phyloP scores from a whole-genome alignment of 2,329 filamentous ascomycete species.

The Leptographium galeiforme region DNA sequence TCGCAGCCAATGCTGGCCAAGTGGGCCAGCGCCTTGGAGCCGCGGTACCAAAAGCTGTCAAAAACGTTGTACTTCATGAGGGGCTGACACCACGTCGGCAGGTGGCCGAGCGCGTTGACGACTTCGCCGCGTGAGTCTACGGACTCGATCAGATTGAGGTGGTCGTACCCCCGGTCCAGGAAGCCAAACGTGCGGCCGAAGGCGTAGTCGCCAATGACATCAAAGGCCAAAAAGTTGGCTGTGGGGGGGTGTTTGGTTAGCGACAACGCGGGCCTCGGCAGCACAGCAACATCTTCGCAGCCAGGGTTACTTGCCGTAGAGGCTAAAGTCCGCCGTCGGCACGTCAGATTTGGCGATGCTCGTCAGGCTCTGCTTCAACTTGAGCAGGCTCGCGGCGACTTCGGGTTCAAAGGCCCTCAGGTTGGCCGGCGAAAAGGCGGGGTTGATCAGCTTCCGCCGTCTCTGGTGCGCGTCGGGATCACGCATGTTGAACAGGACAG shows the following conservation, averaged over 20 bases:
- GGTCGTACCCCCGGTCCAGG: neutral
- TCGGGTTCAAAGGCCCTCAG: neutral
- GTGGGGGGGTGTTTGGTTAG: neutral
- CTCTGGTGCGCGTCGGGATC: neutral
- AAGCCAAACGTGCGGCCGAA: neutral
- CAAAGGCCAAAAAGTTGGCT: neutral
- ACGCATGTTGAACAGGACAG: neutral
- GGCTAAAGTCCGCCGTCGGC: neutral
- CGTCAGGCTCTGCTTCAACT: neutral
- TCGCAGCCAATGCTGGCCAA: neutral
- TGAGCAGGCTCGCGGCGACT: neutral
- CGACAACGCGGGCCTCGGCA: too few relatives aligned
- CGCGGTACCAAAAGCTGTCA: neutral
- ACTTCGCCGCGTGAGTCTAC: neutral
- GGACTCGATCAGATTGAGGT: neutral
- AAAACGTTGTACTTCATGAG: neutral
- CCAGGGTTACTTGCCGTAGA: neutral
- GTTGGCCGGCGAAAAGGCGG: neutral
- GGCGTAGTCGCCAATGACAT: neutral
- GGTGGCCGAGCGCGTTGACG: neutral
- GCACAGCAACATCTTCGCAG: neutral
- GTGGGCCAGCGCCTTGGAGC: neutral
- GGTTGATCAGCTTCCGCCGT: neutral
- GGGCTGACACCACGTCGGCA: neutral
- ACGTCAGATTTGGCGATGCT: neutral